phyloP scores from a whole-genome alignment of 345 rosid species.

The Orychophragmus violaceus region DNA sequence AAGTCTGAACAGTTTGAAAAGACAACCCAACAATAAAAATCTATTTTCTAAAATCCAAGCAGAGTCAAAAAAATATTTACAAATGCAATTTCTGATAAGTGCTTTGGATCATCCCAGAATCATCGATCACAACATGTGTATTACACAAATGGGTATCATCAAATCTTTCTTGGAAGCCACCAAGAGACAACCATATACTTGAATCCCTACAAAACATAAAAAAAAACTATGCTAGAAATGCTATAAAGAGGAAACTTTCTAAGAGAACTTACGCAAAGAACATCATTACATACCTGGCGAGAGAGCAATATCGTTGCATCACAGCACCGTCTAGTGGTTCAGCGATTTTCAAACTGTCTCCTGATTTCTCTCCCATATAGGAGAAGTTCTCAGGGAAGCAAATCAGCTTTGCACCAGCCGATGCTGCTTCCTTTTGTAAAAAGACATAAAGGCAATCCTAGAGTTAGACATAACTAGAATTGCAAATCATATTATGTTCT shows the following conservation, averaged over 20 bases:
- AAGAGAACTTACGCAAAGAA: neutral
- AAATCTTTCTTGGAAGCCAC: slow-evolving; percentile 89
- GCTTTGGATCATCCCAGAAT: slow-evolving; percentile 58
- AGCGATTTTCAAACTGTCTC: slow-evolving; percentile 65
- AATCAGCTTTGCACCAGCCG: slow-evolving; percentile 75
- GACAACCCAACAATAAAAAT: too few species aligned
- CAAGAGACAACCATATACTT: slow-evolving; percentile 83
- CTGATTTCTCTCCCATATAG: slow-evolving; percentile 53
- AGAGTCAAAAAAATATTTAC: slow-evolving; percentile 34
- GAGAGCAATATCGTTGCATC: slow-evolving; percentile 72
- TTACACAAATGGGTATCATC: slow-evolving; percentile 66
- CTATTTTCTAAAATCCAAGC: neutral
- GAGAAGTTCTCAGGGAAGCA: slow-evolving; percentile 91
- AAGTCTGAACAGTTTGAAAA: too few species aligned
- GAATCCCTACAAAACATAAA: slow-evolving; percentile 47
- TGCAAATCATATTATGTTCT: neutral
- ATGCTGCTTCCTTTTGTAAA: slow-evolving; percentile 64
- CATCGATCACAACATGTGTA: slow-evolving; percentile 84
- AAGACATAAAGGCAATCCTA: neutral
- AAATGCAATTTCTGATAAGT: slow-evolving; percentile 71
- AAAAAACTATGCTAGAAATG: neutral
- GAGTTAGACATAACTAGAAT: neutral
- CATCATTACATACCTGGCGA: slow-evolving; percentile 57
- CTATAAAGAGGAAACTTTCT: neutral
- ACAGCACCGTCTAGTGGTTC: slow-evolving; percentile 80